Conservation (phyloP, 116 monocot genomes). For the Cymodocea nodosa region DNA sequence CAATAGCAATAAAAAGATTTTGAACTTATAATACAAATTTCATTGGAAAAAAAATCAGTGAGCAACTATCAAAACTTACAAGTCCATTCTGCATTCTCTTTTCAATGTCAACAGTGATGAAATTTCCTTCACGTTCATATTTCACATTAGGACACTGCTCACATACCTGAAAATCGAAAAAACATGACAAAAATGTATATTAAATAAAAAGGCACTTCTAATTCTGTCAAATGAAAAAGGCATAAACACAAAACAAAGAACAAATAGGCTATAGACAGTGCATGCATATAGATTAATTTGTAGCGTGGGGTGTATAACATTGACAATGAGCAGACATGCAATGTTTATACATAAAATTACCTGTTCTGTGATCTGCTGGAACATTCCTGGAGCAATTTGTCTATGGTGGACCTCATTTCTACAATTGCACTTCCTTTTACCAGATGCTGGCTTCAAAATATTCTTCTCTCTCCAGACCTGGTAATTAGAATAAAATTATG, state of each 20-base stretch:
- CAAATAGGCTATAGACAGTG: background rate
- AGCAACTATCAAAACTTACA: slow-evolving; percentile 37
- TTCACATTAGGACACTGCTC: slow-evolving; percentile 97
- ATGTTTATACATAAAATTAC: slow-evolving; percentile 20
- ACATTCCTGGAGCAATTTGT: slow-evolving; percentile 99
- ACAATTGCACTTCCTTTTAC: slow-evolving; percentile 96
- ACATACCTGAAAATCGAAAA: slow-evolving; percentile 56
- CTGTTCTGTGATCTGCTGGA: slow-evolving; percentile 98
- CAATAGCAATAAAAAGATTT: too few relatives aligned
- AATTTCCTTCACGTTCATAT: slow-evolving; percentile 86
- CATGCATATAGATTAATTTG: background rate
- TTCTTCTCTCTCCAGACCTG: slow-evolving; percentile 99
- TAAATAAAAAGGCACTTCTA: background rate
- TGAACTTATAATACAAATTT: too few relatives aligned
- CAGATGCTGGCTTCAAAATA: slow-evolving; percentile 90
- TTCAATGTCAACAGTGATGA: slow-evolving; percentile 95
- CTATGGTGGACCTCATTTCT: slow-evolving; percentile 96
- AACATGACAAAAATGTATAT: background rate
- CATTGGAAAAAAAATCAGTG: too few relatives aligned
- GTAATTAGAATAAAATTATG: slow-evolving; percentile 6
- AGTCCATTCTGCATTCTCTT: slow-evolving; percentile 99
- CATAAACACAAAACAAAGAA: background rate
- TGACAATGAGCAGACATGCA: background rate
- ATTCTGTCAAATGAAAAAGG: background rate
- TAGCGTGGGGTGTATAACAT: background rate